Conservation (phyloP, 306 rosid genomes). For the Glycine latifolia region DNA sequence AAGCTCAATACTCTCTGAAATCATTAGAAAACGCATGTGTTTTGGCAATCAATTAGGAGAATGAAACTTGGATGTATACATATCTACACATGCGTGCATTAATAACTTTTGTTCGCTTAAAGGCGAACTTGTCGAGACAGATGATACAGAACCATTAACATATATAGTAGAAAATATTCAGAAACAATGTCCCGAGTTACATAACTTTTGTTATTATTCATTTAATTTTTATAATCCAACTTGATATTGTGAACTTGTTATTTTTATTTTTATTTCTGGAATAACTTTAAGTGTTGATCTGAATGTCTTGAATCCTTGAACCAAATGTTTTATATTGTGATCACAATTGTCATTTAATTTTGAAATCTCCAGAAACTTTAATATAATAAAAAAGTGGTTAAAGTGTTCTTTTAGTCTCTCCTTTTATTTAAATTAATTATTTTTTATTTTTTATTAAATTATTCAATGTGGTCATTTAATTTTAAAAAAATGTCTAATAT, state of each 20-base stretch:
- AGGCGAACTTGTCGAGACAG: conserved; percentile 35
- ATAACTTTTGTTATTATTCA: background rate
- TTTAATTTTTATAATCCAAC: background rate
- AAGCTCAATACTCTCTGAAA: background rate
- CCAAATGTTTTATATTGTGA: background rate
- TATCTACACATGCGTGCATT: no score
- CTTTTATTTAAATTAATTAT: no score
- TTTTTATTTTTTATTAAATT: no score
- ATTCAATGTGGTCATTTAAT: no score
- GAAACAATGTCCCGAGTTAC: background rate
- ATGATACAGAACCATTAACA: background rate
- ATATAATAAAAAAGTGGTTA: background rate
- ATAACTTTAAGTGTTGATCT: background rate
- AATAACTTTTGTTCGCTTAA: no score
- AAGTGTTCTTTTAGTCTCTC: no score
- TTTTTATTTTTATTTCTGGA: background rate
- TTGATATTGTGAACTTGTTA: background rate
- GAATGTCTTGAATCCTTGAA: background rate
- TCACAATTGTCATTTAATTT: background rate
- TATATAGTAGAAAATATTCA: background rate
- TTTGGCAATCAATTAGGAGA: conserved; percentile 4
- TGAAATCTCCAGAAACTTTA: background rate
- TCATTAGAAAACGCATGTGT: conserved; percentile 30
- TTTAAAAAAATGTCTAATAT: no score
- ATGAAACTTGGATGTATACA: background rate